phyloP scores from a whole-genome alignment of 2,329 filamentous ascomycete genomes.

The Paramyrothecium roridum region DNA sequence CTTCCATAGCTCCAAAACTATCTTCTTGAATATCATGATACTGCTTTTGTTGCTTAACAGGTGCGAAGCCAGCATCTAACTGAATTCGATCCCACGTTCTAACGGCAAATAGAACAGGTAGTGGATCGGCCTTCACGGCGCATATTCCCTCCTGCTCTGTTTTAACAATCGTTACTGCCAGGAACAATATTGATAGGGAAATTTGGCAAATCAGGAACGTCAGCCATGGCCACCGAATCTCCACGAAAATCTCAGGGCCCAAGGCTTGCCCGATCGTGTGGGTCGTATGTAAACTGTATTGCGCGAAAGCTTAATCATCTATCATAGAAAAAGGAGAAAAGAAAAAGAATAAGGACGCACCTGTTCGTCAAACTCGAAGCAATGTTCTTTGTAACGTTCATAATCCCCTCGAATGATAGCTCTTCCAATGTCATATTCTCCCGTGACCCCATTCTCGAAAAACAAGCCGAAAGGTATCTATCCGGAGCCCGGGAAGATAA shows the following conservation, averaged over 20 bases:
- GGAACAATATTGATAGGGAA: neutral
- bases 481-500: too few species aligned
- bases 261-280: neutral
- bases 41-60: neutral
- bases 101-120: neutral
- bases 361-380: neutral
- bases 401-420: neutral
- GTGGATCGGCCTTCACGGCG: neutral
- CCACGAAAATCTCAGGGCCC: neutral
- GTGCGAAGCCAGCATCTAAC: neutral
- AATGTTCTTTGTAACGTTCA: neutral
- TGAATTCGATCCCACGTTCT: neutral
- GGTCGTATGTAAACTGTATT: neutral
- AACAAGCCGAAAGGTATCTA: too few species aligned
- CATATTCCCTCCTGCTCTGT: neutral
- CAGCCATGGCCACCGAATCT: neutral
- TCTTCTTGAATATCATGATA: neutral
- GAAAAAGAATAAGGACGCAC: neutral
- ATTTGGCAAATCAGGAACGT: neutral
- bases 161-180: neutral
- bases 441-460: neutral
- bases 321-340: neutral
- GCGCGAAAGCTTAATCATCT: neutral
- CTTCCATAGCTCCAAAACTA: neutral
- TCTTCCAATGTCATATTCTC: neutral